Base-by-base conservation (phyloP, 2,329 filamentous ascomycete genomes). In the Lachnellula occidentalis region DNA sequence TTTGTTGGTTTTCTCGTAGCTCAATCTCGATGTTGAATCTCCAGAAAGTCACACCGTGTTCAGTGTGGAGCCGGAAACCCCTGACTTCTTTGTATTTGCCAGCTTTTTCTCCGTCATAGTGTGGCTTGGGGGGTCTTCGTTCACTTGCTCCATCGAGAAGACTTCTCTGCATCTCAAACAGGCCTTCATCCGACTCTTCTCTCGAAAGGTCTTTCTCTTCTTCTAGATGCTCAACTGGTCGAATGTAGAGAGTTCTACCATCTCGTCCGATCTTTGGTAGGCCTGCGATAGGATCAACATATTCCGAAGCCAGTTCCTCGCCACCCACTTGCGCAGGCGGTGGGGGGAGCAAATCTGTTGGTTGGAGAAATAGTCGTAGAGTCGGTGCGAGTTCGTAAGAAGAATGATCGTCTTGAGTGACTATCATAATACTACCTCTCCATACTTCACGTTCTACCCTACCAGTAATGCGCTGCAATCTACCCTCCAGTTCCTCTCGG, bases 11-110 rank as follows among this genome's bases (percentile, higher is more conserved):
- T 19, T 84, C 78, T 4, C 81, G 79, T 15, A 99, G 81, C 71
- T 99, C 92, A 49, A 99, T 81, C 70, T 97, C 92, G 48, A 99
- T 80, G 67, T 91, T 96, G 78, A 97, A 99, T 42, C 91, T 83
- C 94, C 94, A 99, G 72, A 99, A 99, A 0, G 94, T 99, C 58
- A 87, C 85, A 42, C 92, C 92, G 56, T 87, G 81, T 68, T 96
- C 94, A 1, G 83, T 79, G 66, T 96, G 92, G 12, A 99, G 79
- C 21, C 90, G 84, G 64, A 89, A 84, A 1, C 89, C 94, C 56
- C 84, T 79, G 5, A 96, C 82, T 65, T 96, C 92, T 65, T 87
- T 90, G 69, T 88, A 91, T 69, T 90, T 88, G 47, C 86, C 87
- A 5, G 84, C 74, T 63, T 84, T 88, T 70, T 97, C 92, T 15